phyloP scores from a whole-genome alignment of 2,329 filamentous ascomycete genomes.

The Neofusicoccum sp. region DNA sequence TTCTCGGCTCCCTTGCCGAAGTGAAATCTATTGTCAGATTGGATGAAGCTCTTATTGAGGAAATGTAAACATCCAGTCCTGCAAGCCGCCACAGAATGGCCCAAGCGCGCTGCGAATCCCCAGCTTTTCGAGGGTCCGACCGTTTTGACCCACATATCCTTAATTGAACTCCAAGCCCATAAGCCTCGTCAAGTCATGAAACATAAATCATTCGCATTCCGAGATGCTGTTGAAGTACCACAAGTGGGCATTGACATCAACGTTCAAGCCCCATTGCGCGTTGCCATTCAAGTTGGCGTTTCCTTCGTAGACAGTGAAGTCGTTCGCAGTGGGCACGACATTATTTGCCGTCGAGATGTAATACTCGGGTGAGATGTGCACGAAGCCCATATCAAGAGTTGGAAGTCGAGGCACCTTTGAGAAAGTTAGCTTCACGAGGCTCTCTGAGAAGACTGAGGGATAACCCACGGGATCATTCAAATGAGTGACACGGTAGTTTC shows the following conservation, averaged over 20 bases:
- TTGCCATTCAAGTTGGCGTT: conserved; percentile 30
- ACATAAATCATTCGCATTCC: conserved; percentile 24
- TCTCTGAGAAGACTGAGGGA: not conserved
- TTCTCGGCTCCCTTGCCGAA: not conserved
- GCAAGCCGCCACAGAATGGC: not conserved
- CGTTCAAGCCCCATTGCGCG: conserved; percentile 29
- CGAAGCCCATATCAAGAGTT: conserved; percentile 50
- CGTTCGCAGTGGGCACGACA: conserved; percentile 23
- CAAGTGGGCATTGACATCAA: conserved; percentile 28
- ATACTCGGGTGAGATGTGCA: conserved; percentile 68
- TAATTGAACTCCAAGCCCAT: not conserved
- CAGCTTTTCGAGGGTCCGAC: not conserved
- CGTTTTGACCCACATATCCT: not conserved
- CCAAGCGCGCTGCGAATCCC: not conserved
- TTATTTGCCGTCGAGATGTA: conserved; percentile 40
- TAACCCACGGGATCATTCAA: conserved; percentile 58
- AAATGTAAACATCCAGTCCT: not conserved
- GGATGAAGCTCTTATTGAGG: not conserved
- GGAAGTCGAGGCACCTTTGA: conserved; percentile 3
- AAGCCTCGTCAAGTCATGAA: not conserved
- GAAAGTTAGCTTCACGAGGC: not conserved
- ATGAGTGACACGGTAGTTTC: conserved; percentile 67
- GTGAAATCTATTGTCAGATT: not conserved
- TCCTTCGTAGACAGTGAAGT: conserved; percentile 27
- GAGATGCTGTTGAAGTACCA: conserved; percentile 38